Evolutionary conservation across 768 basidiomycete genomes (phyloP), one percentile per base, ranked within the genome.

Genomic region (Boletus barrowsii): DNA sequence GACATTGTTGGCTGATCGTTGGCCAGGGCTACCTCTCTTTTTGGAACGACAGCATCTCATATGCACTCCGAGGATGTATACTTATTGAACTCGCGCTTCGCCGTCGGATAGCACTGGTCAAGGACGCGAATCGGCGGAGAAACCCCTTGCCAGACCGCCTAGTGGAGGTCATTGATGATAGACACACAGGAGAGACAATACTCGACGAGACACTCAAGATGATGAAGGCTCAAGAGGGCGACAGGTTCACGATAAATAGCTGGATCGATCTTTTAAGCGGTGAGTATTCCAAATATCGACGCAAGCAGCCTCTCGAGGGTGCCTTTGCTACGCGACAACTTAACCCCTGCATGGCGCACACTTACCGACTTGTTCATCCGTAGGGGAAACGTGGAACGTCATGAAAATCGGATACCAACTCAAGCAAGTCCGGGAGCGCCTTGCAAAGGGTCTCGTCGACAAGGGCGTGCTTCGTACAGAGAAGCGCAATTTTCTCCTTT

Each of bases 41-140:
- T 69, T 98, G 96, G 96, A 98, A 98, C 74, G 96, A 99, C 78
- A 98, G 98, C 74, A 99, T 99, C 61, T 97, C 94, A 0, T 99
- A 99, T 72, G 95, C 96, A 14, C 81, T 99, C 3, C 85, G 97
- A n/a, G 97, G 97, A 5, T 98, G 96, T 71, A 98, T 99, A 64
- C 83, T 99, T 57, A 88, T 98, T 51, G 96, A 99, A 69, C 87
- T 99, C 55, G 95, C 96, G 1, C 82, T 99, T n/a, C 84, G 96
- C 40, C 81, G 93, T 53, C 83, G 97, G 37, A 97, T 99, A 72
- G 93, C 91, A 3, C 82, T 98, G 55, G 88, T 93, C 48, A 82
- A 82, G 61, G 96, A 98, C 65, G 86, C 89, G 10, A 81, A 61
- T 20, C 77, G 85, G 59, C 82, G 94, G 43, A 79, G 90, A 52